Evolutionary conservation across 305 asterid genomes (phyloP), one percentile per base, ranked within the genome.

Genomic region (Salvia sclarea): DNA sequence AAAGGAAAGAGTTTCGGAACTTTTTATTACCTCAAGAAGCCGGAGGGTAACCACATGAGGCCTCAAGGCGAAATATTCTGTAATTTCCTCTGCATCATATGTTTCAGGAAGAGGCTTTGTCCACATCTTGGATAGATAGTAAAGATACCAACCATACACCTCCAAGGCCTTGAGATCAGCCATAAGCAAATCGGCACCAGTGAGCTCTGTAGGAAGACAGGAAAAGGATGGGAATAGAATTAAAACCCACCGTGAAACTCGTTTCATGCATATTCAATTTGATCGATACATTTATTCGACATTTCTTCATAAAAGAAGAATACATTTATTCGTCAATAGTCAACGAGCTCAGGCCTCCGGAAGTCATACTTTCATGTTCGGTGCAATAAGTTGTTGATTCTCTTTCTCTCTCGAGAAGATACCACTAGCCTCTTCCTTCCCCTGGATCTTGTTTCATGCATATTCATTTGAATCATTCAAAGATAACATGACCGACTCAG

Each of bases 11-110:
- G n/a, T n/a, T n/a, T n/a, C n/a, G n/a, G n/a, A 61, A 58, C 55
- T 30, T 14, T 31, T 28, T 30, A 61, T 63, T 84, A 91, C 96
- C 98, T 91, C 96, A 62, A 94, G 82, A 64, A 94, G 84, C 57
- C 98, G 90, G 64, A 94, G 82, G 52, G 83, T 85, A 74, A 91
- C 95, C 45, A 94, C 76, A 73, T 94, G 98, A 48, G 98, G 98
- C 83, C 97, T 82, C 89, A 89, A 79, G 67, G 74, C 75, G 81
- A 94, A 94, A 80, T 91, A 94, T 64, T 81, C 86, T 4, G 84
- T 78, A 66, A 89, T 88, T 79, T 74, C 77, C 57, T 91, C 79
- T 8, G 90, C 89, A 73, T 94, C 91, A 74, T 91, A 94, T 40
- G 75, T 74, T 76, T 94, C 96, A 55, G 98, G 96, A 71, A 94